Evolutionary conservation across 345 rosid genomes (phyloP).

Genomic region (Corymbia maculata): DNA sequence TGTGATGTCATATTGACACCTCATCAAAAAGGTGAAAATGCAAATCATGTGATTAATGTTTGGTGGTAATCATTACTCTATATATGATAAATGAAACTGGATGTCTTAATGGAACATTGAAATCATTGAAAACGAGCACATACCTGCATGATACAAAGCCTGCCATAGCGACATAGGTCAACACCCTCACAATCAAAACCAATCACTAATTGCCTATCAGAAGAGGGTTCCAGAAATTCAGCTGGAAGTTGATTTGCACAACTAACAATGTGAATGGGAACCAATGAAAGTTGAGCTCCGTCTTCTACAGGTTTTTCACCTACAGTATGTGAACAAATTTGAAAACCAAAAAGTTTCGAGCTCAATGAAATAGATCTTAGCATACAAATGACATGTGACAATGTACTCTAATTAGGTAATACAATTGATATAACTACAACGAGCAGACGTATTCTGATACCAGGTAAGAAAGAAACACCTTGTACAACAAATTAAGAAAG

Average conservation of each 20-base stretch:
- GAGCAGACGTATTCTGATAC: background rate
- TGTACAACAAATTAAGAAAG: background rate
- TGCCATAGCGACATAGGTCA: constrained; percentile 75
- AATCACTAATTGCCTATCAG: constrained; percentile 44
- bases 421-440: background rate
- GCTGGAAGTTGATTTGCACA: constrained; percentile 66
- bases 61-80: background rate
- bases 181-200: constrained; percentile 97
- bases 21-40: background rate
- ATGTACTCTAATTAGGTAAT: background rate
- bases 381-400: background rate
- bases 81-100: background rate
- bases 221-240: constrained; percentile 69
- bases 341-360: background rate
- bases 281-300: constrained; percentile 24
- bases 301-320: constrained; percentile 38
- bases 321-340: background rate
- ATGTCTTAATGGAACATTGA: background rate
- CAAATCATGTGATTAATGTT: background rate
- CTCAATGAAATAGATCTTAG: background rate
- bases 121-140: background rate
- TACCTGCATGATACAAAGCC: constrained; percentile 95
- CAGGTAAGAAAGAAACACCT: background rate
- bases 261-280: constrained; percentile 62
- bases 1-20: background rate